Base-by-base conservation (phyloP, 2,329 filamentous ascomycete genomes). In the Coniochaeta sp. region DNA sequence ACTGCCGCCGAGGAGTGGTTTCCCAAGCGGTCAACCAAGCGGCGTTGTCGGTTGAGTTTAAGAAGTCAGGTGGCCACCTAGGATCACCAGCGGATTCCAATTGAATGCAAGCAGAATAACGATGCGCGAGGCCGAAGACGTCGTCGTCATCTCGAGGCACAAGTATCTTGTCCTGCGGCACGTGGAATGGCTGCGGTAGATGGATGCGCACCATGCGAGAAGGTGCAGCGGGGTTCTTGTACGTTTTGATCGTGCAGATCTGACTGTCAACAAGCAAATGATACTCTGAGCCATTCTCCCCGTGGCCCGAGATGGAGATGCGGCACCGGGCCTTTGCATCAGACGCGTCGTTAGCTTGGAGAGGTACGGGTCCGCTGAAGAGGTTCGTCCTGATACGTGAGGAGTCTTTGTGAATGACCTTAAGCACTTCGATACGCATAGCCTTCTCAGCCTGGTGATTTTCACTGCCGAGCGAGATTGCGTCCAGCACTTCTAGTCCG, bases 231-330 rank as follows among this genome's bases (percentile, higher is more conserved):
- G 78, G 71, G 40, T 80, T 80, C 64, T 79, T 77, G 66, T 77
- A 80, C 3, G 81, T 73, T 58, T 75, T 78, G 62, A 86, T 71
- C 50, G 77, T 77, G 71, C 82, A 85, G 9, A 79, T 70, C 66
- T 85, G 81, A 62, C 77, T 83, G 65, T 82, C 77, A 63, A 81
- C 81, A 65, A 83, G 76, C 60, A 85, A 68, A n/a, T 19, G 30
- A 17, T 22, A n/a, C 28, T 38, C 28, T 17, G 28, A 26, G 17
- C 54, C 54, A 7, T 82, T 72, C 58, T 77, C 73, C 30, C 72
- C 67, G 61, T 73, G 70, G 55, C 71, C 74, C 57, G 68, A 72
- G 56, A 81, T 74, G 30, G 72, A 73, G 60, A 81, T 67, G 60
- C 74, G 78, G 70, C 77, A 80, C 19, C 77, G 73, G 17, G 73